phyloP scores from a whole-genome alignment of 2,329 filamentous ascomycete genomes.

The Clarireedia monteithiana region DNA sequence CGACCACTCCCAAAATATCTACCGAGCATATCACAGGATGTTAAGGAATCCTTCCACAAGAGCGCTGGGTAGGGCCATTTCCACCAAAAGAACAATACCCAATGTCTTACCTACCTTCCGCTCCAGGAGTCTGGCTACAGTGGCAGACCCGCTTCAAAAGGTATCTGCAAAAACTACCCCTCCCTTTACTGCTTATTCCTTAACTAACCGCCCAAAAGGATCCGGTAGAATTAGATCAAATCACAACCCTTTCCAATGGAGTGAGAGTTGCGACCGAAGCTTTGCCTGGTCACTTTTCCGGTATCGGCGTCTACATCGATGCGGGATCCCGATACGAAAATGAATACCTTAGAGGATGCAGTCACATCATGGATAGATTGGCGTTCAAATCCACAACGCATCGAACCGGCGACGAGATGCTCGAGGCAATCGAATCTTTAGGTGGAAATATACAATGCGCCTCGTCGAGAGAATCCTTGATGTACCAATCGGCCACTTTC shows the following conservation, averaged over 20 bases:
- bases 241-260: slow-evolving; percentile 87
- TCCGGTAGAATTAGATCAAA: slow-evolving; percentile 75
- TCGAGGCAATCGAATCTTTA: slow-evolving; percentile 78
- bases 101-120: slow-evolving; percentile 20
- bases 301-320: slow-evolving; percentile 92
- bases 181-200: not conserved
- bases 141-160: slow-evolving; percentile 29
- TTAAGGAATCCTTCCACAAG: slow-evolving; percentile 25
- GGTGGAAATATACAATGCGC: slow-evolving; percentile 97
- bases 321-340: slow-evolving; percentile 93
- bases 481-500: slow-evolving; percentile 98
- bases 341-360: slow-evolving; percentile 74
- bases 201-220: slow-evolving; percentile 46
- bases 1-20: not conserved
- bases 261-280: slow-evolving; percentile 92
- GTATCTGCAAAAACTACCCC: slow-evolving; percentile 11
- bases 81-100: slow-evolving; percentile 12
- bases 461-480: slow-evolving; percentile 88
- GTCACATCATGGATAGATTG: slow-evolving; percentile 90
- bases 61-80: slow-evolving; percentile 17
- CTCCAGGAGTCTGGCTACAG: slow-evolving; percentile 26
- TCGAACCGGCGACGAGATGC: slow-evolving; percentile 72
- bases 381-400: slow-evolving; percentile 84
- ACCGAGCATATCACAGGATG: slow-evolving; percentile 18
- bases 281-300: slow-evolving; percentile 87